Evolutionary conservation across 768 basidiomycete genomes (phyloP).

Genomic region (Psilocybe cyanescens): DNA sequence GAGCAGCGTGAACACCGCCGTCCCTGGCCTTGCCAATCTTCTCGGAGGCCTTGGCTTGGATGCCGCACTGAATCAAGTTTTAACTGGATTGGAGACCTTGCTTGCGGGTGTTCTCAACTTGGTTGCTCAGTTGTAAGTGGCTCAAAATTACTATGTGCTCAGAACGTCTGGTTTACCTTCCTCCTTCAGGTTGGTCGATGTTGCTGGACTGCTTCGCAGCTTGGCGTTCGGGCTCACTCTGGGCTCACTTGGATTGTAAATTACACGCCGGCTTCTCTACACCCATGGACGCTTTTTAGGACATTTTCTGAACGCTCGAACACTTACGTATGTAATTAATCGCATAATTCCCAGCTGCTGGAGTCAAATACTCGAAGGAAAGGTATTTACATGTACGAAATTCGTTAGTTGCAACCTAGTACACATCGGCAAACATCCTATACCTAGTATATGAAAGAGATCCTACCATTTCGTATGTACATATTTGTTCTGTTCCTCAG

Average conservation of each 20-base stretch:
- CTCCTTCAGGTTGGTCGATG: not conserved
- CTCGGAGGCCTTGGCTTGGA: conserved; percentile 2
- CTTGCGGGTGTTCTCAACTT: not conserved
- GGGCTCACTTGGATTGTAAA: not conserved
- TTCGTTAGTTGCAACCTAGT: no score
- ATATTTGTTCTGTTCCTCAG: no score
- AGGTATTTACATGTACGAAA: no score
- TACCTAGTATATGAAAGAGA: no score
- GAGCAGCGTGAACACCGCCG: not conserved
- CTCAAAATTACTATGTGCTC: not conserved
- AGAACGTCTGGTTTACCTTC: not conserved
- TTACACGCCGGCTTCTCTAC: not conserved
- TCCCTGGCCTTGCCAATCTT: not conserved
- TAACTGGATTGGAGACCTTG: not conserved
- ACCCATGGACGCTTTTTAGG: no score
- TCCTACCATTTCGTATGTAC: no score
- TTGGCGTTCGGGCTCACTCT: not conserved
- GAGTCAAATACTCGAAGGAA: no score
- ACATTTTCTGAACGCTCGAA: no score
- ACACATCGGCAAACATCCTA: no score
- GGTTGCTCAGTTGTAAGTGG: not conserved
- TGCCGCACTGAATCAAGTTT: conserved; percentile 1
- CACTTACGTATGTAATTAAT: no score
- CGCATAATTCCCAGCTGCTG: no score
- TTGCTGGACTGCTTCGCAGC: not conserved